A percentile compares a stretch with the other conserved stretches of the same genome.
Evolutionary conservation across 2,329 filamentous ascomycete species (phyloP).

Genomic region (Lojkania enalia): DNA sequence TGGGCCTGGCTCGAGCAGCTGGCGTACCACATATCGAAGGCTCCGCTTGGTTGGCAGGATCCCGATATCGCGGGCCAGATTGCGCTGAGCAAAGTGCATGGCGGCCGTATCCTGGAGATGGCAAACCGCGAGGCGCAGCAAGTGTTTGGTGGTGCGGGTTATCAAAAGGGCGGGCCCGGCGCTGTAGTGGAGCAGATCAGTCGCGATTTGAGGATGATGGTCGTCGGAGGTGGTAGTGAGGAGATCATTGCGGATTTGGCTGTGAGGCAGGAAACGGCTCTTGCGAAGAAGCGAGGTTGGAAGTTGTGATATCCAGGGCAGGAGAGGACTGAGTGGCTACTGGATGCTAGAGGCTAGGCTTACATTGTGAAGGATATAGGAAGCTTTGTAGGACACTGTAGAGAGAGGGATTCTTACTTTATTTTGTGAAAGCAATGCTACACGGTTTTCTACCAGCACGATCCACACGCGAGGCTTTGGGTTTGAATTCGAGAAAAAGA

Average conservation of each 20-base stretch:
- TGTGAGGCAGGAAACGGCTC: constrained; percentile 52
- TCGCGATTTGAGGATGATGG: constrained; percentile 57
- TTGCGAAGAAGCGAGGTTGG: constrained; percentile 49
- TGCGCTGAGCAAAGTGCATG: constrained; percentile 54
- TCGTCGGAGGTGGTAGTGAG: constrained; percentile 58
- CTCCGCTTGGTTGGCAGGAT: constrained; percentile 46
- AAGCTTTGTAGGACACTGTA: background rate
- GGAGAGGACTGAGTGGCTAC: too few species aligned
- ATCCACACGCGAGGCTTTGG: too few species aligned
- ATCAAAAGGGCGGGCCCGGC: constrained; percentile 52
- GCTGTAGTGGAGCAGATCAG: constrained; percentile 58
- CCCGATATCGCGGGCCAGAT: constrained; percentile 45
- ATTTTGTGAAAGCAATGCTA: too few species aligned
- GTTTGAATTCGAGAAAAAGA: too few species aligned
- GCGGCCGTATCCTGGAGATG: constrained; percentile 54
- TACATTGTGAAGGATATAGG: background rate
- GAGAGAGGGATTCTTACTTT: background rate
- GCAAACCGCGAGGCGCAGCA: constrained; percentile 59
- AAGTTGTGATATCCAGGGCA: constrained; percentile 47
- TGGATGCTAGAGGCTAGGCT: background rate
- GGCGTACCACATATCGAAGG: constrained; percentile 57
- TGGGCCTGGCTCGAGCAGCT: constrained; percentile 66
- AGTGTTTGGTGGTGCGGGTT: constrained; percentile 58
- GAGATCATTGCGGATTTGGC: constrained; percentile 59
- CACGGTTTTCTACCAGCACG: too few species aligned